Evolutionary conservation across 2,329 filamentous ascomycete genomes (phyloP), one percentile per base, ranked within the genome.

Genomic region (Neonectria magnoliae): DNA sequence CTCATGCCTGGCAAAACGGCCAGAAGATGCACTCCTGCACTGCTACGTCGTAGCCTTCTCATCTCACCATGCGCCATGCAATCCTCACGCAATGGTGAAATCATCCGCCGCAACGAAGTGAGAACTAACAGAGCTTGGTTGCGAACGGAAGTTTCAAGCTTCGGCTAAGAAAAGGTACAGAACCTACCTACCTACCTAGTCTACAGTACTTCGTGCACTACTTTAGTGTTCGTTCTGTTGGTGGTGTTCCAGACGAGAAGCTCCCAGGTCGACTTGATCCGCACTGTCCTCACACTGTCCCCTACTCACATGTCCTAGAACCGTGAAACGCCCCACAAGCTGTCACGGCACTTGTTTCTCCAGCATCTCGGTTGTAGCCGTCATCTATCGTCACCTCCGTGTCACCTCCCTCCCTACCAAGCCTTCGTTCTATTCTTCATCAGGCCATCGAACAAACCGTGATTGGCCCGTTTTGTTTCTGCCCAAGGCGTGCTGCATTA

Each of bases 261-360:
- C 64, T 62, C 57, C 54, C 55, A 57, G 57, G 58, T 42, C 58
- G 42, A 52, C 66, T 62, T 59, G 29, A 53, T 59, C 48, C 41
- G 41, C 54, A 73, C 70, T 71, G 71, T 72, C 6, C 38, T 13
- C 27, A 48, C 63, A 72, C 71, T 64, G 71, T 70, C 70, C 71
- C 60, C 69, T 69, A 22, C 41, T 20, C 29, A 45, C 57, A 62
- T 56, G 58, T 64, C 59, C 57, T 41, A 41, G 16, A 38, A 11
- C 52, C 20, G 47, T 45, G 33, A 67, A 63, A 63, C 64, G 69
- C 65, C 55, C 70, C 71, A 69, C 62, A 57, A 42, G 13, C 56
- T 48, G 60, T 47, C 53, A 68, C 68, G 68, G 71, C 71, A 73
- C 53, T 73, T 66, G 66, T 72, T 66, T 70, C 64, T 70, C 66